phyloP scores from a whole-genome alignment of 2,329 filamentous ascomycete genomes.

The Dactylellina leptospora region DNA sequence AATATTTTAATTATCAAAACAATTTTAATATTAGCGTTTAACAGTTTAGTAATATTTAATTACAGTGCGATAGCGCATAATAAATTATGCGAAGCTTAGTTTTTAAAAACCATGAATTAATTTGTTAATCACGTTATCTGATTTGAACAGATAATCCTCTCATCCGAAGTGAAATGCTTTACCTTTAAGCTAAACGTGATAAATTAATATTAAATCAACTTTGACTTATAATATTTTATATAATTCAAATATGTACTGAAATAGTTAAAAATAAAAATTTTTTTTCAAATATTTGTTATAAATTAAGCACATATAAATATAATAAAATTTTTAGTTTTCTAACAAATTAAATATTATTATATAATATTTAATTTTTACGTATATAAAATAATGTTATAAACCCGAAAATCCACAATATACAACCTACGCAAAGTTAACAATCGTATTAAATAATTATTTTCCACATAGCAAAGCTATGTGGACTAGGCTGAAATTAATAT shows the following conservation, averaged over 20 bases:
- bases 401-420: no score
- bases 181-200: constrained; percentile 28
- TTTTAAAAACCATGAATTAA: constrained; percentile 14
- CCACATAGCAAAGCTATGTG: no score
- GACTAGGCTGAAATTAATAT: constrained; percentile 7
- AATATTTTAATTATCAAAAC: constrained; percentile 26
- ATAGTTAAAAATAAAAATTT: constrained; percentile 1
- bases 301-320: constrained; percentile 9
- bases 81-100: constrained; percentile 2
- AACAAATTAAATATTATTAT: constrained; percentile 12
- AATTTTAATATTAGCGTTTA: constrained; percentile 23
- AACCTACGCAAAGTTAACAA: no score
- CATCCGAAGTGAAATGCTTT: constrained; percentile 20
- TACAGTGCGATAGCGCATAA: constrained; percentile 8
- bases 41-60: constrained; percentile 14
- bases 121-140: constrained; percentile 17
- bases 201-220: constrained; percentile 18
- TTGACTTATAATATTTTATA: constrained; percentile 13
- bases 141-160: constrained; percentile 19
- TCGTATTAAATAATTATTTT: no score
- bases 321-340: constrained; percentile 21
- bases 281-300: constrained; percentile 4
- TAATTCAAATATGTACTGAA: constrained; percentile 15
- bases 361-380: constrained; percentile 15
- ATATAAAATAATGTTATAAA: no score